Base-by-base conservation (phyloP, 108 stramenopile species). In the Cyclotella baltica region DNA sequence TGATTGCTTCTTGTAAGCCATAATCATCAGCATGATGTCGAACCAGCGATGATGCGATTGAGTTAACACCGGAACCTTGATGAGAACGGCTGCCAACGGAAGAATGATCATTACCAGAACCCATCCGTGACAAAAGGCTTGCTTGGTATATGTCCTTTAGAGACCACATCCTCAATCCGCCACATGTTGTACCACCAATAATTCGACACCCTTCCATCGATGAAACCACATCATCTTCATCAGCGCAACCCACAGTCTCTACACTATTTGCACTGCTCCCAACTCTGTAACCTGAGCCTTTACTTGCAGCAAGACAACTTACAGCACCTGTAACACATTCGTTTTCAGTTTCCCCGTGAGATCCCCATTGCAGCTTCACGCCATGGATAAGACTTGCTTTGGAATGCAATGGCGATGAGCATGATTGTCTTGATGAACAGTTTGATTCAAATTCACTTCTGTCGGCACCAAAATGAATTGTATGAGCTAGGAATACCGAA, bases 401-500 rank as follows among this genome's bases (percentile, higher is more conserved):
- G 9, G 65, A 35, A 65, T 78, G 70, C 23, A 65, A 23, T 3
- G 43, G 56, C 18, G 33, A 77, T 53, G 67, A n/a, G 23, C 51
- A 55, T 22, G 38, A 56, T 66, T 58, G 20, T 19, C 15, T 37
- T 33, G 71, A 53, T 3, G 43, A 30, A 37, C 71, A 52, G 4
- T 48, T 46, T 4, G 65, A 67, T 40, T 68, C 80, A 38, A 46
- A 61, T 28, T 72, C 63, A 59, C 25, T 72, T 15, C 51, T 71
- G 50, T 73, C 79, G 28, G 65, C 61, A 20, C 69, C 76, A 57
- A 85, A 77, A n/a, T 67, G 84, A 48, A 72, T 81, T 67, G 87
- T 92, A 61, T 86, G 88, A 48, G 94, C 94, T n/a, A 96, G 67
- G 68, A 93, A 95, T 18, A 96, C 86, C 31, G 92, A 85, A 19